Conservation (phyloP, 495 filamentous ascomycete species). For the Aspergillus sclerotioniger region DNA sequence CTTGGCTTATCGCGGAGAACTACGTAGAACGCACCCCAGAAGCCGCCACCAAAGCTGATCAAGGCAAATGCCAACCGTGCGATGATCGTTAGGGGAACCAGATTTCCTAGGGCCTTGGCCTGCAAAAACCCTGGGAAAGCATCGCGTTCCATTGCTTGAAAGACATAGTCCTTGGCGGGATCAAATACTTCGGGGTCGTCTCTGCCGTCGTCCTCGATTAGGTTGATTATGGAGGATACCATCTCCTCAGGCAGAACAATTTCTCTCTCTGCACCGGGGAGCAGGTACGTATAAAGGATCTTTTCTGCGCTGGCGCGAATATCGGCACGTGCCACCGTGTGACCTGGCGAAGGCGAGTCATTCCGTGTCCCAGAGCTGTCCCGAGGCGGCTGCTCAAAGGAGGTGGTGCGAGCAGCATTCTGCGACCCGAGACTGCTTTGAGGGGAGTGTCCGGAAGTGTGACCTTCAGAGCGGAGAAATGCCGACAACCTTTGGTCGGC, state of each 20-base stretch:
- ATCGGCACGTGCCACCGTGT: conserved; percentile 80
- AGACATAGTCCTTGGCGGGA: conserved; percentile 96
- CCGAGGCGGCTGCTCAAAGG: conserved; percentile 57
- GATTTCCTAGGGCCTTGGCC: conserved; percentile 90
- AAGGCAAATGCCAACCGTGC: conserved; percentile 82
- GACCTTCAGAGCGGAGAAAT: conserved; percentile 74
- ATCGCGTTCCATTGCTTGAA: conserved; percentile 98
- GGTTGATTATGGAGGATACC: conserved; percentile 71
- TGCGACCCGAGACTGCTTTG: conserved; percentile 63
- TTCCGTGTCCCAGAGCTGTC: conserved; percentile 60
- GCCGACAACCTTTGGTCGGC: conserved; percentile 86
- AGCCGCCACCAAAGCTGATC: conserved; percentile 80
- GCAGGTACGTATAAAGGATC: conserved; percentile 92
- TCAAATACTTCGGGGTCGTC: conserved; percentile 98
- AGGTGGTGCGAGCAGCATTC: conserved; percentile 35
- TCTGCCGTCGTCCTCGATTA: conserved; percentile 83
- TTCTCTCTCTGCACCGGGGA: conserved; percentile 90
- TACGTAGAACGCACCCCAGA: conserved; percentile 90
- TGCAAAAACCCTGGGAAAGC: conserved; percentile 95
- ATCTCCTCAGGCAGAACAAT: conserved; percentile 89
- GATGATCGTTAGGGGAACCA: conserved; percentile 84
- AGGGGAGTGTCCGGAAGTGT: conserved; percentile 60
- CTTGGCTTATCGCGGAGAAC: conserved; percentile 83
- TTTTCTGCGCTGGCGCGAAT: conserved; percentile 93
- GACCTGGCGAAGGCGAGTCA: conserved; percentile 72